phyloP scores from a whole-genome alignment of 352 stramenopile genomes.

The Pythium dissimile region DNA sequence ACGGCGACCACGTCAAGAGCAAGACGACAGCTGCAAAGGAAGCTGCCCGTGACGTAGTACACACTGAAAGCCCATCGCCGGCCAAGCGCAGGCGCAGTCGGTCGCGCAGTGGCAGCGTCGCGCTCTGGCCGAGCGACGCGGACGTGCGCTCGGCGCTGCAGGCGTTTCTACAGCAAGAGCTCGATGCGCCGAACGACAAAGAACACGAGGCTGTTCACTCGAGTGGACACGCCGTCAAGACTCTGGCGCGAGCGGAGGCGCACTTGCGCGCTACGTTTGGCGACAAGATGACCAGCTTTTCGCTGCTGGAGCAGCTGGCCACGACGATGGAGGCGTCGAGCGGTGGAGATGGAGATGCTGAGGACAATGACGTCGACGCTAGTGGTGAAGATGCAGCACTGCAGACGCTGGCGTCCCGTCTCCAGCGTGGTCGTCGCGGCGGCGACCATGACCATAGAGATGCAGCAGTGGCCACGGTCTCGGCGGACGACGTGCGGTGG shows the following conservation, averaged over 20 bases:
- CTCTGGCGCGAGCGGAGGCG: conserved; percentile 13
- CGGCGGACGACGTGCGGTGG: conserved; percentile 3
- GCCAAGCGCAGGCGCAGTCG: conserved; percentile 12
- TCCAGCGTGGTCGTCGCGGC: no score
- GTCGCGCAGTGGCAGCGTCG: conserved; percentile 16
- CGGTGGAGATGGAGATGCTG: not conserved
- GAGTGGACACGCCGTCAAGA: not conserved
- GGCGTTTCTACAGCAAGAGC: not conserved
- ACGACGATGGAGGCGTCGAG: not conserved
- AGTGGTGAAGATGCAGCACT: no score
- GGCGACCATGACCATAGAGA: no score
- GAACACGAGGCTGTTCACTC: not conserved
- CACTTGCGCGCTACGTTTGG: conserved; percentile 15
- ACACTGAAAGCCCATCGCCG: conserved; percentile 2
- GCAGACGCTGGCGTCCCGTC: no score
- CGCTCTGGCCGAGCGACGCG: not conserved
- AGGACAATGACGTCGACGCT: no score
- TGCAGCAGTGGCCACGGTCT: not conserved
- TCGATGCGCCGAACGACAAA: not conserved
- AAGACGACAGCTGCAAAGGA: not conserved
- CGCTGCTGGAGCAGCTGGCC: conserved; percentile 12
- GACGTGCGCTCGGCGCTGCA: conserved; percentile 5
- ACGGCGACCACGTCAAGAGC: conserved; percentile 10
- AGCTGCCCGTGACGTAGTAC: no score
- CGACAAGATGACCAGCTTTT: conserved; percentile 1